Percentiles rank a stretch among this genome's conserved stretches.
Conservation (phyloP, 2,329 filamentous ascomycete genomes). For the Remersonia thermophila region DNA sequence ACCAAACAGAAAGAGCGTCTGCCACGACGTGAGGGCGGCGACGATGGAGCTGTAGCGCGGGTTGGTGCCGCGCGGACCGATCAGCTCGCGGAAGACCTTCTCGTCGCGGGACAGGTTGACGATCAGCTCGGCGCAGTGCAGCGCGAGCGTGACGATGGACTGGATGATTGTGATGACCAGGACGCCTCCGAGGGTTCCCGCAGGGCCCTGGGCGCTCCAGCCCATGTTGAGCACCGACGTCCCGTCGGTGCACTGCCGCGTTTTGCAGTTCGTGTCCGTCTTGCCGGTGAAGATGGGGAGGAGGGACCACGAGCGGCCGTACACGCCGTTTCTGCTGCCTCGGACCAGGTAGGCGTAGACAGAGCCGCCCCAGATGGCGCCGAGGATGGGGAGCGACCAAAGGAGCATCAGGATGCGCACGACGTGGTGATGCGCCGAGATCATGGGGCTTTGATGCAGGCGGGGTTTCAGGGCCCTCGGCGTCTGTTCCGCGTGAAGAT, state of each 20-base stretch:
- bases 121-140: constrained; percentile 18
- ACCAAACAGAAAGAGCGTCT: constrained; percentile 19
- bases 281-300: constrained; percentile 17
- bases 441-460: constrained; percentile 16
- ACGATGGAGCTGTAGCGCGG: constrained; percentile 18
- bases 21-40: constrained; percentile 20
- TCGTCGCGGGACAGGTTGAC: constrained; percentile 21
- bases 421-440: constrained; percentile 16
- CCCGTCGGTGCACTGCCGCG: constrained; percentile 16
- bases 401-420: constrained; percentile 15
- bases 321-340: constrained; percentile 12
- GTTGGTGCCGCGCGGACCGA: constrained; percentile 16
- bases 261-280: constrained; percentile 9
- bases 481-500: constrained; percentile 12
- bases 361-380: constrained; percentile 11
- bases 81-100: constrained; percentile 17
- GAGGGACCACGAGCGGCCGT: constrained; percentile 18
- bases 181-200: constrained; percentile 16
- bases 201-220: constrained; percentile 15
- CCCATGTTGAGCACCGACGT: constrained; percentile 19
- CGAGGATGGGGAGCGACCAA: constrained; percentile 14
- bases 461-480: constrained; percentile 7
- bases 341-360: constrained; percentile 15
- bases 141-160: constrained; percentile 16
- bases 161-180: constrained; percentile 19